phyloP scores from a whole-genome alignment of 2,329 filamentous ascomycete genomes.

The Aspergillus quadricinctus region DNA sequence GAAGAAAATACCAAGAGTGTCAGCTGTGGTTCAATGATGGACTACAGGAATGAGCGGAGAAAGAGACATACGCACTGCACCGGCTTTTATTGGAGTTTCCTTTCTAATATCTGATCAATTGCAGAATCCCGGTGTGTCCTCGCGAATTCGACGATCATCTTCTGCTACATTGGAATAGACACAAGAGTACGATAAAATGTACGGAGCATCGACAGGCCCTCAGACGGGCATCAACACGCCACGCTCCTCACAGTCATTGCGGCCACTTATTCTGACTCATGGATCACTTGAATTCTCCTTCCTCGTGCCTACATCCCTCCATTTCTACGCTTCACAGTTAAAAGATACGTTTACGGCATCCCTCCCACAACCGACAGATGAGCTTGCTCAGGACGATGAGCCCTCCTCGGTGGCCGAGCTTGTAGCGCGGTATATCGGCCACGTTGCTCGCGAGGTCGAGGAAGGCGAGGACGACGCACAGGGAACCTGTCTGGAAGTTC shows the following conservation, averaged over 20 bases:
- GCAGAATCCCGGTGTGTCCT: constrained; percentile 1
- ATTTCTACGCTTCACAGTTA: constrained; percentile 93
- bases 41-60: not conserved
- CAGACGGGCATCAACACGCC: constrained; percentile 97
- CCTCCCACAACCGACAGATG: constrained; percentile 87
- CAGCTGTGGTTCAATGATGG: not conserved
- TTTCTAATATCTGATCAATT: not conserved
- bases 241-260: constrained; percentile 85
- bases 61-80: not conserved
- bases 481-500: constrained; percentile 84
- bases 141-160: not conserved
- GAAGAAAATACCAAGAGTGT: not conserved
- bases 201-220: constrained; percentile 73
- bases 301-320: constrained; percentile 87
- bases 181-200: constrained; percentile 59
- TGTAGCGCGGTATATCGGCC: constrained; percentile 88
- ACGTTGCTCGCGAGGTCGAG: constrained; percentile 81
- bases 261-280: constrained; percentile 84
- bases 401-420: constrained; percentile 93
- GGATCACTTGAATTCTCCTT: constrained; percentile 96
- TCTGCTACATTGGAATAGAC: constrained; percentile 9
- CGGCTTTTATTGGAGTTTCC: not conserved
- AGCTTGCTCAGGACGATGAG: constrained; percentile 96
- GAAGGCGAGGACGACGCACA: constrained; percentile 86
- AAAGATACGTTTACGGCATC: constrained; percentile 84